Percentiles rank a stretch among this genome's conserved stretches.
Evolutionary conservation across 139 green algal species (phyloP).

Genomic region (Asterochloris sp.): DNA sequence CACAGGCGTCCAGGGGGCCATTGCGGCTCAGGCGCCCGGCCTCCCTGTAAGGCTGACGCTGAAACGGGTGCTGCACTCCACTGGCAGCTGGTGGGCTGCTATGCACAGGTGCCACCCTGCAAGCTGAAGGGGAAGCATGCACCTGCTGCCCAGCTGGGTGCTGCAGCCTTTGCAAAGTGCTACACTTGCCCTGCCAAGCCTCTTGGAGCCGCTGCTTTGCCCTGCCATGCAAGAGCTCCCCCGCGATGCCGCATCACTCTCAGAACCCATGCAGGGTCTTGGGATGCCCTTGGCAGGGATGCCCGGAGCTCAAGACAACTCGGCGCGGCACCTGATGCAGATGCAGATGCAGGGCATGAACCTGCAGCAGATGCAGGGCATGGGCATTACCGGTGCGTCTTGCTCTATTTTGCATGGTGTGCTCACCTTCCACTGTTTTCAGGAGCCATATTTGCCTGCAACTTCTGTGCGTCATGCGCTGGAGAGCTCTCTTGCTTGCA

Average conservation of each 20-base stretch:
- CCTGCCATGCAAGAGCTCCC: neutral
- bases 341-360: slow-evolving; percentile 28
- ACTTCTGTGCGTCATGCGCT: neutral
- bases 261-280: neutral
- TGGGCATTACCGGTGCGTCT: neutral
- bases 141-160: neutral
- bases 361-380: slow-evolving; percentile 12
- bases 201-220: neutral
- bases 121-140: neutral
- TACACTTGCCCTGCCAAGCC: neutral
- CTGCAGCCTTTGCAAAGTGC: neutral
- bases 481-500: neutral
- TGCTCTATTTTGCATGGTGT: neutral
- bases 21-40: neutral
- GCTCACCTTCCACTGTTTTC: neutral
- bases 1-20: neutral
- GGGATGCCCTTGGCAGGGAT: slow-evolving; percentile 2
- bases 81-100: too few relatives aligned
- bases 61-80: too few relatives aligned
- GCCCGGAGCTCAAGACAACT: neutral
- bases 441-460: neutral
- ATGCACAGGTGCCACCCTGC: too few relatives aligned
- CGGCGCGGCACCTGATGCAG: slow-evolving; percentile 18
- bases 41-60: too few relatives aligned
- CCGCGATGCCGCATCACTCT: neutral